A percentile compares a stretch with the other conserved stretches of the same genome.
Conservation (phyloP, 208 protist species). For the Naegleria lovaniensis region DNA sequence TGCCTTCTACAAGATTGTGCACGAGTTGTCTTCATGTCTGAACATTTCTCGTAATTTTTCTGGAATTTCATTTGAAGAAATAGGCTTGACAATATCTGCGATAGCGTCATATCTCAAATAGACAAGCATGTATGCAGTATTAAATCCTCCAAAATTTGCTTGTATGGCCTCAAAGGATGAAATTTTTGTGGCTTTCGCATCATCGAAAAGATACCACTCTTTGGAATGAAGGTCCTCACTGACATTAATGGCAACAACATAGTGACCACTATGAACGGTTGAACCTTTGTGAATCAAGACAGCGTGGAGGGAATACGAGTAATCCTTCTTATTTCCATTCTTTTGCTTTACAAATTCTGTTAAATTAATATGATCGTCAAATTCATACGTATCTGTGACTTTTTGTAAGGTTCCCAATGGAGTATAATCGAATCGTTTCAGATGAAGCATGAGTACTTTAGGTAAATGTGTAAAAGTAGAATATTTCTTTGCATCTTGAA, state of each 20-base stretch:
- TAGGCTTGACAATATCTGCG: not conserved
- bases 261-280: conserved; percentile 1
- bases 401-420: conserved; percentile 59
- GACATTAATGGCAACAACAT: not conserved
- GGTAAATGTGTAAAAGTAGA: conserved; percentile 65
- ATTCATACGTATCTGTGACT: conserved; percentile 63
- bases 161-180: not conserved
- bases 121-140: conserved; percentile 8
- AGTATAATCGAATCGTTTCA: conserved; percentile 81
- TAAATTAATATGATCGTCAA: conserved; percentile 57
- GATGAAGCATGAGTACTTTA: conserved; percentile 69
- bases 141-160: conserved; percentile 7
- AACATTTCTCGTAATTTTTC: not conserved
- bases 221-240: not conserved
- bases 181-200: not conserved
- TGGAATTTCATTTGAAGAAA: not conserved
- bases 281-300: conserved; percentile 13
- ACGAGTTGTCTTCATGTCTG: not conserved
- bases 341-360: conserved; percentile 42
- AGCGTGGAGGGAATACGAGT: not conserved
- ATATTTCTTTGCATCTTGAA: conserved; percentile 61
- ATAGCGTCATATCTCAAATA: not conserved
- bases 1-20: not conserved
- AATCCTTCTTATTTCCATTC: not conserved
- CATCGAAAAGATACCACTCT: conserved; percentile 15